Percentiles rank a stretch among this genome's conserved stretches.
These are phyloP conservation scores for Podaxis sp. DNA, from an alignment of 768 basidiomycete genomes.

Conservation along the genomic window DNA sequence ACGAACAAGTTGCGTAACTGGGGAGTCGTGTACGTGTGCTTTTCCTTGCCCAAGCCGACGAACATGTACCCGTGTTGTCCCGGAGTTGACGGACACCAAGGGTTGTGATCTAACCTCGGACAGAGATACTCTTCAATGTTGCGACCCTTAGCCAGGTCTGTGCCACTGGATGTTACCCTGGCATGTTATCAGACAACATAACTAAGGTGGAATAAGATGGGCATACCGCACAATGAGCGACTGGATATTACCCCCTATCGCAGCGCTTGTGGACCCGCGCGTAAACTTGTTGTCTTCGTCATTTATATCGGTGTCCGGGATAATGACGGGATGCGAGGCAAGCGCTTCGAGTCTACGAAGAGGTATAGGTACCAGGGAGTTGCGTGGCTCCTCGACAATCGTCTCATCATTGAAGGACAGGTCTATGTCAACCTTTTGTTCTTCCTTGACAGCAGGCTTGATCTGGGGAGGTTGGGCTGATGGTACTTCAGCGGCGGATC, in stretches of 20 bases:
- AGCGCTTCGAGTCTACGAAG: slow-evolving; percentile 23
- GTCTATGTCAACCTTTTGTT: slow-evolving; percentile 1
- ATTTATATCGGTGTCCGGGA: slow-evolving; percentile 22
- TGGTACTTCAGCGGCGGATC: background rate
- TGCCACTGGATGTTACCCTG: slow-evolving; percentile 27
- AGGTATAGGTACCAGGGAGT: slow-evolving; percentile 12
- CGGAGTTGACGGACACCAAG: slow-evolving; percentile 49
- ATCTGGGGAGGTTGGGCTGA: background rate
- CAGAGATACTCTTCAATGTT: slow-evolving; percentile 43
- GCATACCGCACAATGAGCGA: slow-evolving; percentile 36
- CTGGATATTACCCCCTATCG: slow-evolving; percentile 39
- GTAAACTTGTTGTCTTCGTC: slow-evolving; percentile 32
- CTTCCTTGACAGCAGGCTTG: background rate
- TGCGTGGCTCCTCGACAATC: slow-evolving; percentile 9
- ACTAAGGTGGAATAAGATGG: background rate
- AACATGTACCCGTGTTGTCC: slow-evolving; percentile 57
- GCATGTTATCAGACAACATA: background rate
- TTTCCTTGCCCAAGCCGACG: slow-evolving; percentile 48
- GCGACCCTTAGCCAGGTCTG: slow-evolving; percentile 27
- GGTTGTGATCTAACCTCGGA: slow-evolving; percentile 49
- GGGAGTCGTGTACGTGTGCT: slow-evolving; percentile 36
- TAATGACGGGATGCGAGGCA: slow-evolving; percentile 22
- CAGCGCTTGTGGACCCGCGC: slow-evolving; percentile 34
- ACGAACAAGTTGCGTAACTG: slow-evolving; percentile 46
- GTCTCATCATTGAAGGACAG: slow-evolving; percentile 14